Conservation (phyloP, 768 basidiomycete species). For the Ramaria rubella region DNA sequence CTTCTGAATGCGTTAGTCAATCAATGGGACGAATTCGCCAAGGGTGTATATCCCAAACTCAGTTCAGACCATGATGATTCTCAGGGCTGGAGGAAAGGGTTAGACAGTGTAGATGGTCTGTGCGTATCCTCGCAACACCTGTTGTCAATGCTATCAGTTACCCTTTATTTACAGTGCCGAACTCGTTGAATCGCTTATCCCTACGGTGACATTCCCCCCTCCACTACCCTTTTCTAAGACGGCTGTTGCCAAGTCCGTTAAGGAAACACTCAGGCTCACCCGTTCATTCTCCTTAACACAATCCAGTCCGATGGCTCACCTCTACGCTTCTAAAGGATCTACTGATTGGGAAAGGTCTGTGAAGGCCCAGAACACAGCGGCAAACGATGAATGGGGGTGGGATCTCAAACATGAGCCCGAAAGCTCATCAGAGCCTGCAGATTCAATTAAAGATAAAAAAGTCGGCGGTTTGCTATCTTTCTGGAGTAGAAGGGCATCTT, state of each 20-base stretch:
- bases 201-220: slow-evolving; percentile 32
- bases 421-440: slow-evolving; percentile 27
- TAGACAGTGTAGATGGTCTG: slow-evolving; percentile 53
- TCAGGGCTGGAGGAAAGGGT: slow-evolving; percentile 33
- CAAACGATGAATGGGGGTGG: slow-evolving; percentile 65
- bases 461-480: slow-evolving; percentile 64
- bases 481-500: slow-evolving; percentile 44
- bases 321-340: slow-evolving; percentile 55
- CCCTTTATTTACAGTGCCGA: background rate
- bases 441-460: slow-evolving; percentile 44
- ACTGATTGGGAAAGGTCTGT: slow-evolving; percentile 70
- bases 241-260: slow-evolving; percentile 50
- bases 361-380: slow-evolving; percentile 43
- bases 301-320: slow-evolving; percentile 58
- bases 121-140: slow-evolving; percentile 34
- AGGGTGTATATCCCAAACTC: slow-evolving; percentile 45
- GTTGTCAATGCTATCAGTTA: background rate
- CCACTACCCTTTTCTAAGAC: slow-evolving; percentile 47
- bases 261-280: slow-evolving; percentile 57
- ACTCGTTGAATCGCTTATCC: background rate
- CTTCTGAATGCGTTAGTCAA: slow-evolving; percentile 49
- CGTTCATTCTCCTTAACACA: slow-evolving; percentile 48
- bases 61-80: slow-evolving; percentile 8
- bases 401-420: slow-evolving; percentile 48
- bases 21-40: slow-evolving; percentile 45